Conservation (phyloP, 768 basidiomycete species). For the Holtermannia corniformis region DNA sequence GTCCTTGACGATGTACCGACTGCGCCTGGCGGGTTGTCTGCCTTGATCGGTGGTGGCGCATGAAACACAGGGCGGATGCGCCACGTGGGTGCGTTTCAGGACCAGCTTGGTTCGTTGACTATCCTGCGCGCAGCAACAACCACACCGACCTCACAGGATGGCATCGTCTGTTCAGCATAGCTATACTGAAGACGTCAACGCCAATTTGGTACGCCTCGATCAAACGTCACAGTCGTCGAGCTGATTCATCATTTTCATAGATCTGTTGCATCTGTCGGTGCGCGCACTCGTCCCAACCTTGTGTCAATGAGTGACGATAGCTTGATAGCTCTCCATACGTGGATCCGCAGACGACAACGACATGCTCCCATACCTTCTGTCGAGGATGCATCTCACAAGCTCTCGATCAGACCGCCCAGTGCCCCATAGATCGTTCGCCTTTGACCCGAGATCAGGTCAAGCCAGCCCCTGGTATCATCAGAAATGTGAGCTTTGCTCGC, state of each 20-base stretch:
- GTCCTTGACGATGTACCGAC: too few relatives aligned
- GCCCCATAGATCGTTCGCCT: conserved; percentile 73
- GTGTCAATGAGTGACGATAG: neutral
- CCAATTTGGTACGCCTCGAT: conserved; percentile 26
- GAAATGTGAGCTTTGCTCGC: conserved; percentile 52
- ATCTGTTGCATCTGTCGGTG: conserved; percentile 33
- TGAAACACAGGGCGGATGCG: too few relatives aligned
- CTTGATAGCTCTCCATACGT: conserved; percentile 56
- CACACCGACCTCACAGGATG: too few relatives aligned
- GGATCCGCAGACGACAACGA: conserved; percentile 61
- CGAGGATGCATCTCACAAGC: conserved; percentile 66
- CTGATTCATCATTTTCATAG: conserved; percentile 5
- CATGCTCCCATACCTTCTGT: conserved; percentile 82
- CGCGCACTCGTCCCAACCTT: conserved; percentile 1
- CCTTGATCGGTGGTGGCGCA: too few relatives aligned
- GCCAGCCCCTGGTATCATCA: conserved; percentile 64
- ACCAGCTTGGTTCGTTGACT: too few relatives aligned
- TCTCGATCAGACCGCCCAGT: conserved; percentile 57
- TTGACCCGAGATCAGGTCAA: conserved; percentile 53
- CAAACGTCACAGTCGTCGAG: neutral
- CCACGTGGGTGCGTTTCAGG: too few relatives aligned
- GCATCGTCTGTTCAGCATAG: too few relatives aligned
- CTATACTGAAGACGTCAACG: conserved; percentile 29
- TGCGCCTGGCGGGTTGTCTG: too few relatives aligned
- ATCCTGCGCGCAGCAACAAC: too few relatives aligned